A percentile compares a stretch with the other conserved stretches of the same genome.
Conservation (phyloP, 768 basidiomycete genomes). For the Mycena epipterygia region DNA sequence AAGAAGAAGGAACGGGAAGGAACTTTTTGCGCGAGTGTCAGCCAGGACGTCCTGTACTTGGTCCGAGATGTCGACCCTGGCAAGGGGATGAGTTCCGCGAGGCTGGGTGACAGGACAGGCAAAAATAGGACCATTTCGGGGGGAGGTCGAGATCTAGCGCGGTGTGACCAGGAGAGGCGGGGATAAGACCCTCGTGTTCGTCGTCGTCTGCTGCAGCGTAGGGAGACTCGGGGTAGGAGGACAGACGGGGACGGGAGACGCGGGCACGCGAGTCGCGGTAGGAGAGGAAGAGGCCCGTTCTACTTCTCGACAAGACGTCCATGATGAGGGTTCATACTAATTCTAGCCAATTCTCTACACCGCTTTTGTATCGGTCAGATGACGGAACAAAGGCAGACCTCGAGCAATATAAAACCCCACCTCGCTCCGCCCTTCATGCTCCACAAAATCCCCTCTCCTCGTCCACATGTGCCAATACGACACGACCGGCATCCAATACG, state of each 20-base stretch:
- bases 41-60: slow-evolving; percentile 87
- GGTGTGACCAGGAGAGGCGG: slow-evolving; percentile 52
- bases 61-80: slow-evolving; percentile 93
- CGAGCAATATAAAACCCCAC: not conserved
- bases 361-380: too few relatives aligned
- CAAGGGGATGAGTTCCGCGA: slow-evolving; percentile 38
- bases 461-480: slow-evolving; percentile 53
- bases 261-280: slow-evolving; percentile 84
- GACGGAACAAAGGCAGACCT: too few relatives aligned
- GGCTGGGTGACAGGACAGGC: slow-evolving; percentile 39
- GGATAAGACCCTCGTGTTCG: slow-evolving; percentile 78
- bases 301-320: slow-evolving; percentile 67
- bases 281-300: slow-evolving; percentile 94
- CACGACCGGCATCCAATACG: slow-evolving; percentile 59
- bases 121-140: slow-evolving; percentile 80
- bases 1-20: slow-evolving; percentile 43
- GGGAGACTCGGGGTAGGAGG: slow-evolving; percentile 62
- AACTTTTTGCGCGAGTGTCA: slow-evolving; percentile 83
- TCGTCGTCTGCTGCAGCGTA: slow-evolving; percentile 57
- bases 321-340: not conserved
- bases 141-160: slow-evolving; percentile 78
- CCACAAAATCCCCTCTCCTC: not conserved
- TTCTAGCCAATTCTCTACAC: too few relatives aligned
- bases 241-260: slow-evolving; percentile 45
- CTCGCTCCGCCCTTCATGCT: not conserved